A percentile compares a stretch with the other conserved stretches of the same genome.
phyloP scores from a whole-genome alignment of 257 asterid genomes.

The Coffea eugenioides region DNA sequence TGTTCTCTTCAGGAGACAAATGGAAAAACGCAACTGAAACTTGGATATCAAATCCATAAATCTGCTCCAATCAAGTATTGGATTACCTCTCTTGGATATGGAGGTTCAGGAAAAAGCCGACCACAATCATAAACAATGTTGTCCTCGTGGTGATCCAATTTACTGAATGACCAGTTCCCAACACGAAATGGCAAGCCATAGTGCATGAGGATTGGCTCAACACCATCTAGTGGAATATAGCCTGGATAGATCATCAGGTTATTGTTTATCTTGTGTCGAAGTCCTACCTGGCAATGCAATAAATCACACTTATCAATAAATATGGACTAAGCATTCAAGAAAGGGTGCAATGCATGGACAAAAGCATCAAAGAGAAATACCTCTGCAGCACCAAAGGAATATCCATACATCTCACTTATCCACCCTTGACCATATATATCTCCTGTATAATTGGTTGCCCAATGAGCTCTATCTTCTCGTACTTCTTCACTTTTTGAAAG shows the following conservation, averaged over 20 bases:
- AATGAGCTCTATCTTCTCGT: slow-evolving; percentile 79
- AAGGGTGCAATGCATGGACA: neutral
- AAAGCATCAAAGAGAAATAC: slow-evolving; percentile 27
- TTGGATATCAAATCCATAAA: slow-evolving; percentile 9
- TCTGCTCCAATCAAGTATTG: neutral
- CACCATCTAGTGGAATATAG: slow-evolving; percentile 75
- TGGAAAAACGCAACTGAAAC: neutral
- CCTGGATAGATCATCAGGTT: slow-evolving; percentile 98
- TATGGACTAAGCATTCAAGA: neutral
- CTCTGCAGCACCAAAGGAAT: slow-evolving; percentile 99
- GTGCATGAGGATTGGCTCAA: slow-evolving; percentile 96
- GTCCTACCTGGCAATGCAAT: slow-evolving; percentile 77
- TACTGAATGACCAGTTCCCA: slow-evolving; percentile 95
- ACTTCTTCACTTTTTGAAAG: slow-evolving; percentile 89
- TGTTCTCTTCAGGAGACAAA: neutral
- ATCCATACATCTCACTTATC: slow-evolving; percentile 99
- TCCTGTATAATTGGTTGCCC: slow-evolving; percentile 89
- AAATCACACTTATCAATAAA: slow-evolving; percentile 14
- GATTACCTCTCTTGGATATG: slow-evolving; percentile 93
- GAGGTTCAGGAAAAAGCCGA: slow-evolving; percentile 92
- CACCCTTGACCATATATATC: slow-evolving; percentile 87
- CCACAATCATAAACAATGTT: slow-evolving; percentile 84
- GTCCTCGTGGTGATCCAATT: slow-evolving; percentile 82
- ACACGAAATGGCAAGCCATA: slow-evolving; percentile 87
- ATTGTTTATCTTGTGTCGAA: slow-evolving; percentile 82